These are phyloP conservation scores for Carex littledalei DNA, from an alignment of 176 grass and related monocot genomes.

Conservation along the genomic window DNA sequence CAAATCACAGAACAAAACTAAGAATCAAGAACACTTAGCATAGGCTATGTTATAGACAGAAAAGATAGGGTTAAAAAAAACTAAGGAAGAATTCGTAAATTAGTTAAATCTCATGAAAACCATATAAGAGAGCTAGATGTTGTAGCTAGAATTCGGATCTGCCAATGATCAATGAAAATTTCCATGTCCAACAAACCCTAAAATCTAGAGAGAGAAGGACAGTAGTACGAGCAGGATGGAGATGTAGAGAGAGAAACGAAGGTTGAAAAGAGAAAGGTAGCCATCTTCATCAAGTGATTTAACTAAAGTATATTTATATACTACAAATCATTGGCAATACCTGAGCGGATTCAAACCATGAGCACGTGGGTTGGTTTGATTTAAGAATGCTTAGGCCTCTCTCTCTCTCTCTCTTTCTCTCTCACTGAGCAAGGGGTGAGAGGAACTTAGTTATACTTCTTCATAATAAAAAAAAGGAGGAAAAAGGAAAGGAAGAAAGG, in stretches of 20 bases:
- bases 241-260: slow-evolving; percentile 48
- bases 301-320: slow-evolving; percentile 58
- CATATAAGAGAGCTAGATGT: neutral
- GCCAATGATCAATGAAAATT: neutral
- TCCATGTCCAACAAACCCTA: neutral
- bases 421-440: slow-evolving; percentile 9
- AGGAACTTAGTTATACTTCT: slow-evolving; percentile 47
- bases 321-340: slow-evolving; percentile 40
- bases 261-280: slow-evolving; percentile 41
- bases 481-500: slow-evolving; percentile 5
- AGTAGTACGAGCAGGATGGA: slow-evolving; percentile 20
- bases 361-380: slow-evolving; percentile 48
- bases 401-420: slow-evolving; percentile 24
- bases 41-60: neutral
- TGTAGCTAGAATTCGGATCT: slow-evolving; percentile 6
- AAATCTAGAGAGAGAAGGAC: slow-evolving; percentile 24
- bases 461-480: slow-evolving; percentile 28
- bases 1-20: slow-evolving; percentile 19
- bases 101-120: neutral
- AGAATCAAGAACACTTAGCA: neutral
- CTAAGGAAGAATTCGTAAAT: neutral
- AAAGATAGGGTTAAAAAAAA: neutral
- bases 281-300: slow-evolving; percentile 97
- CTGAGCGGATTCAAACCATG: slow-evolving; percentile 52
- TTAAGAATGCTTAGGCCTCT: slow-evolving; percentile 36